These are phyloP conservation scores for Diddensiella transvaalensis DNA, from an alignment of 805 yeast genomes.

Conservation along the genomic window DNA sequence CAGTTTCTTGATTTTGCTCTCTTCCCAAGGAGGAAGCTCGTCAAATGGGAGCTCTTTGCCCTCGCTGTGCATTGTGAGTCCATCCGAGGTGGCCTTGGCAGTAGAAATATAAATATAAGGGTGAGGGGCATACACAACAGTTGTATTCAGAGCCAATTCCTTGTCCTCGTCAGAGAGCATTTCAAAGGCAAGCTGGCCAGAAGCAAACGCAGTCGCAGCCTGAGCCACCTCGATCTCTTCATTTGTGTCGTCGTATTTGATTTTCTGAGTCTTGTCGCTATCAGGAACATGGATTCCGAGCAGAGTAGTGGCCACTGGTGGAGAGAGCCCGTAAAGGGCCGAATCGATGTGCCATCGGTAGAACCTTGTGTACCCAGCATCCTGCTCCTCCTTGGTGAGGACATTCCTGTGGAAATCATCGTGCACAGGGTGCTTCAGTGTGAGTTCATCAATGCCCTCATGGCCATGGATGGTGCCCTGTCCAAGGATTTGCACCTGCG, in stretches of 20 bases:
- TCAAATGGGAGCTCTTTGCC: constrained; percentile 65
- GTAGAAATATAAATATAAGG: constrained; percentile 83
- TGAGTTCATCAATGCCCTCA: constrained; percentile 53
- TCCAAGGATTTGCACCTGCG: constrained; percentile 88
- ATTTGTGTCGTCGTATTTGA: constrained; percentile 63
- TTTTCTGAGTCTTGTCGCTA: constrained; percentile 48
- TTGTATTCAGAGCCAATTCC: constrained; percentile 69
- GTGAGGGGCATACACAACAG: constrained; percentile 86
- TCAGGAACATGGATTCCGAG: constrained; percentile 81
- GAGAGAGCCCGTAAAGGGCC: constrained; percentile 79
- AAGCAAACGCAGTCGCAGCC: constrained; percentile 87
- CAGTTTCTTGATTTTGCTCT: constrained; percentile 64
- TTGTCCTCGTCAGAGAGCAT: constrained; percentile 65
- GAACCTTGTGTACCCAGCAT: constrained; percentile 65
- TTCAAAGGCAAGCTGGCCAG: constrained; percentile 78
- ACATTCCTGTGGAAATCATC: constrained; percentile 70
- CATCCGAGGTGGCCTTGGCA: constrained; percentile 80
- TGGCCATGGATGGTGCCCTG: constrained; percentile 62
- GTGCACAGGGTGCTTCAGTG: constrained; percentile 80
- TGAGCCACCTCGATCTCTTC: constrained; percentile 66
- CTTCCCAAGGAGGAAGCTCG: constrained; percentile 81
- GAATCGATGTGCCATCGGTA: constrained; percentile 95
- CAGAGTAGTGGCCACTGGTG: constrained; percentile 82
- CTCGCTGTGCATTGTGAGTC: constrained; percentile 80
- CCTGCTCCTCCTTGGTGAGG: constrained; percentile 60